phyloP scores from a whole-genome alignment of 768 basidiomycete genomes.

The Fistulinella prunicolor region DNA sequence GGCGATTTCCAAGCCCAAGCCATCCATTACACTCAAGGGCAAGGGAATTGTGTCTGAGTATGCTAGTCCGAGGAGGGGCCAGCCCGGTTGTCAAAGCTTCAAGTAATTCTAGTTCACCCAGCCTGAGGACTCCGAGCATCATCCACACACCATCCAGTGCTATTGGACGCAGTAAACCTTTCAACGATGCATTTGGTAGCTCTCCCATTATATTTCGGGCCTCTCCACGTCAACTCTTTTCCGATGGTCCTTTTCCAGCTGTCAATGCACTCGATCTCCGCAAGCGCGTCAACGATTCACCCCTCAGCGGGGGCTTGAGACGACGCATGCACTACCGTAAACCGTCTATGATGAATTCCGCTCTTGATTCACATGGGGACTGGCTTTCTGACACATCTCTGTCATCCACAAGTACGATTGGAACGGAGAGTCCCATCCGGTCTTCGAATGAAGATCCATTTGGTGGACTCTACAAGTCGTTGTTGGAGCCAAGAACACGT shows the following conservation, averaged over 20 bases:
- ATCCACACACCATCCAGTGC: conserved; percentile 30
- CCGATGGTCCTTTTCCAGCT: conserved; percentile 32
- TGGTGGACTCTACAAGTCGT: conserved; percentile 41
- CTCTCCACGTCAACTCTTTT: conserved; percentile 41
- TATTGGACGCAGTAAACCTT: conserved; percentile 23
- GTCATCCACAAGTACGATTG: conserved; percentile 22
- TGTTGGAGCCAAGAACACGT: conserved; percentile 10
- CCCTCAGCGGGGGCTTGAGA: conserved; percentile 35
- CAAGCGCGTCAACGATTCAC: conserved; percentile 45
- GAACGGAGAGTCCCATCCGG: conserved; percentile 23
- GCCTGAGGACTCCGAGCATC: conserved; percentile 27
- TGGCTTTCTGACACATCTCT: conserved; percentile 33
- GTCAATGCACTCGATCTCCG: conserved; percentile 33
- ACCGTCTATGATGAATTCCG: conserved; percentile 27
- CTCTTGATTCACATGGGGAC: conserved; percentile 22
- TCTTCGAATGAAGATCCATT: conserved; percentile 46
- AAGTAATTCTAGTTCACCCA: conserved; percentile 30
- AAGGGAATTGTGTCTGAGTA: conserved; percentile 62
- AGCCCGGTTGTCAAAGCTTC: conserved; percentile 45
- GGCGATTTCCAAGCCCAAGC: conserved; percentile 78
- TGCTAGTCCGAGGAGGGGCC: conserved; percentile 52
- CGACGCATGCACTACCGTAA: conserved; percentile 32
- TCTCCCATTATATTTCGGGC: conserved; percentile 41
- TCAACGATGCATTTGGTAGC: conserved; percentile 31
- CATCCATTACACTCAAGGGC: conserved; percentile 68